These are phyloP conservation scores for Aspergillus japonicus DNA, from an alignment of 2,329 filamentous ascomycete genomes.

Conservation along the genomic window DNA sequence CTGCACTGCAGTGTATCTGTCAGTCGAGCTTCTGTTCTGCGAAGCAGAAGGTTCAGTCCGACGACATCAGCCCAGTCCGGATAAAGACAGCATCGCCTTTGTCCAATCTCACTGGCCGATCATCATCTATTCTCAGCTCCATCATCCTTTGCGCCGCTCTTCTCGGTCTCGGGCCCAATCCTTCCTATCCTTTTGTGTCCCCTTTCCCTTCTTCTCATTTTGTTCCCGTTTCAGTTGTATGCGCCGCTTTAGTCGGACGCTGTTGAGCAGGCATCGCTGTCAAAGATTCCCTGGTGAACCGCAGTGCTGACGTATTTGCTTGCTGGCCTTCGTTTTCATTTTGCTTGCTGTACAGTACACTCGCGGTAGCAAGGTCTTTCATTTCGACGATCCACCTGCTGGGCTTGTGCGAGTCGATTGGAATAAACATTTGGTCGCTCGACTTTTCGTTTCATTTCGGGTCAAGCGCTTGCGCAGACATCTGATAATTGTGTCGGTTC, in stretches of 20 bases:
- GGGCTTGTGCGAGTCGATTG: constrained; percentile 27
- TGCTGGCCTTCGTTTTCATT: not conserved
- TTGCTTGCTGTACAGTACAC: constrained; percentile 16
- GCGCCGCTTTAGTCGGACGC: constrained; percentile 37
- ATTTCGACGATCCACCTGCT: constrained; percentile 31
- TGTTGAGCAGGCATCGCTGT: constrained; percentile 33
- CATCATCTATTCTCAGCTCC: constrained; percentile 21
- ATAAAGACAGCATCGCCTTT: constrained; percentile 10
- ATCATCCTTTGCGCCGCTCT: constrained; percentile 10
- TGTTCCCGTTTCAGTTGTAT: constrained; percentile 27
- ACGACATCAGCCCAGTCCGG: not conserved
- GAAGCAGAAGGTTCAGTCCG: constrained; percentile 1
- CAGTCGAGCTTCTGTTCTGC: constrained; percentile 9
- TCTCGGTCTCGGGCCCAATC: constrained; percentile 4
- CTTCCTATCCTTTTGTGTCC: constrained; percentile 16
- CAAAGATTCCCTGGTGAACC: constrained; percentile 16
- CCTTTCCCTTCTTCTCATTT: constrained; percentile 19
- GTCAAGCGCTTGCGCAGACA: not conserved
- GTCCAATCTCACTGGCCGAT: constrained; percentile 21
- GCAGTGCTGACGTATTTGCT: not conserved
- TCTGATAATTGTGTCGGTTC: not conserved
- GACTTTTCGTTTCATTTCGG: constrained; percentile 5
- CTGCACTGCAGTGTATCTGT: not conserved
- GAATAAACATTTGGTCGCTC: constrained; percentile 5
- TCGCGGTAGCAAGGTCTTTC: constrained; percentile 20